Base-by-base conservation (phyloP, 805 yeast genomes). In the Nakazawaea pomicola region DNA sequence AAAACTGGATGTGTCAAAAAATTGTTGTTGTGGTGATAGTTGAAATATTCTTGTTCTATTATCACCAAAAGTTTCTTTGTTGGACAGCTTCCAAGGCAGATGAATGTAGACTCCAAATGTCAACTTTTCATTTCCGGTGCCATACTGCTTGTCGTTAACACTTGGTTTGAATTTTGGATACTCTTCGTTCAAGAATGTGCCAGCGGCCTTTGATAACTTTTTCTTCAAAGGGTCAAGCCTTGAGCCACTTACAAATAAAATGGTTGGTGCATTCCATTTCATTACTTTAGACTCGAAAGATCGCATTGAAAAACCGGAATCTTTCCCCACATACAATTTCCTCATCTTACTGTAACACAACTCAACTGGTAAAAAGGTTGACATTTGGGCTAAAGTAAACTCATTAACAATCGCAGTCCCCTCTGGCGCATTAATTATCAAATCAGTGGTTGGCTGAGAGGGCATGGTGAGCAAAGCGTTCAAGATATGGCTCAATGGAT, bases 221-320 rank as follows among this genome's bases (percentile, higher is more conserved):
- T 63, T 53, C 0, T 69, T 61, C 42, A 61, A 60, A 28, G 53
- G 39, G 32, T 60, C 56, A 18, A 80, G 56, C 35, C 76, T 56
- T 49, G 68, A 72, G 0, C 97, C 98, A 3, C 77, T 72, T 0
- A 91, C 65, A 0, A 90, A 45, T 7, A 90, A 49, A 1, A 91
- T 56, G 0, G 95, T 76, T 0, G 96, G 95, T 0, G 95, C 93
- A 50, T 76, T 79, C 96, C 97, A 91, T 51, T 89, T 87, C 65
- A 87, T 78, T 0, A 83, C 83, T 47, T 81, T 86, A 42, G 82
- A 74, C 60, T 90, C 96, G 44, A 91, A 72, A 0, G 96, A 83
- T 23, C 95, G 65, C 73, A 90, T 86, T 0, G 96, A 86, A 56
- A 85, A 91, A 2, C 98, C 98, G 37, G 79, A 68, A 36, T 76